phyloP scores from a whole-genome alignment of 768 basidiomycete species.

The Collybia mongolica region DNA sequence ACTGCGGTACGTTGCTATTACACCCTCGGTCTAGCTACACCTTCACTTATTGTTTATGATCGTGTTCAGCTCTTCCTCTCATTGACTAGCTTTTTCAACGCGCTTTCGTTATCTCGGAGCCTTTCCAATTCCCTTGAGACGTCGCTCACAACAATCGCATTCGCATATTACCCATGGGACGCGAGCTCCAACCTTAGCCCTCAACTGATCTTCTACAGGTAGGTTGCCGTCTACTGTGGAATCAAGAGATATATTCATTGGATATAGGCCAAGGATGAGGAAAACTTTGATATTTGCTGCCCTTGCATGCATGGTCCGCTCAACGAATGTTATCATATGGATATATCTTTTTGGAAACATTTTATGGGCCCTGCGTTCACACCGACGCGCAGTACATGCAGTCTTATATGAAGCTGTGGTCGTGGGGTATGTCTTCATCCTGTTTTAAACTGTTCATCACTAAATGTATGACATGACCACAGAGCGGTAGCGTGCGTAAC shows the following conservation, averaged over 20 bases:
- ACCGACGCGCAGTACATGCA: constrained; percentile 23
- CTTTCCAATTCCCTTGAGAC: constrained; percentile 94
- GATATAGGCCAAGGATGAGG: constrained; percentile 28
- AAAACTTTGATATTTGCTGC: constrained; percentile 60
- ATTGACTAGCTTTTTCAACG: constrained; percentile 85
- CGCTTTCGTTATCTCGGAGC: constrained; percentile 79
- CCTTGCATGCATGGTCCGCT: constrained; percentile 78
- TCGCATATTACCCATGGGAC: constrained; percentile 78
- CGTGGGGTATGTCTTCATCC: constrained; percentile 43
- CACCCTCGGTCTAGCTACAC: neutral
- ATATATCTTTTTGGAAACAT: constrained; percentile 60
- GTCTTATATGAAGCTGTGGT: constrained; percentile 37
- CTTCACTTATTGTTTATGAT: constrained; percentile 1
- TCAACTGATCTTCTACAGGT: constrained; percentile 41
- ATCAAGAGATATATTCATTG: neutral
- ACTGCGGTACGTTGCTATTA: constrained; percentile 55
- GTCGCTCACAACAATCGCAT: constrained; percentile 74
- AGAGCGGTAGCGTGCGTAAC: constrained; percentile 23
- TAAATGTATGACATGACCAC: constrained; percentile 1
- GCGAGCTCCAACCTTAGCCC: constrained; percentile 31
- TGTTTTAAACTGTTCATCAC: neutral
- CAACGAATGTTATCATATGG: constrained; percentile 91
- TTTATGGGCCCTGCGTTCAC: constrained; percentile 49
- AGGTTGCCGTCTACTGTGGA: constrained; percentile 3
- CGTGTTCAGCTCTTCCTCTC: constrained; percentile 70